Evolutionary conservation across 257 asterid species (phyloP).

Genomic region (Knoxia roxburghii): DNA sequence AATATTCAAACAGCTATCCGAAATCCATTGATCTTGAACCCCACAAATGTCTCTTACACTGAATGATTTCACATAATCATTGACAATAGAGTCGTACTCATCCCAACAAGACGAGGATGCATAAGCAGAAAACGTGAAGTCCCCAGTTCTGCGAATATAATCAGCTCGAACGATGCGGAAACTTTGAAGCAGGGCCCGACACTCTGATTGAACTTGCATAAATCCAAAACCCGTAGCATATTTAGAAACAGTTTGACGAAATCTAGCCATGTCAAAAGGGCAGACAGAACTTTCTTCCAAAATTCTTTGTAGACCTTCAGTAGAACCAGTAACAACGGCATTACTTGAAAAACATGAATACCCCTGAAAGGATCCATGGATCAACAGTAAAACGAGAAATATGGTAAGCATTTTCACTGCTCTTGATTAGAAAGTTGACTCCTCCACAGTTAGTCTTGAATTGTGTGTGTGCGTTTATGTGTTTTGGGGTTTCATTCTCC

Average conservation of each 20-base stretch:
- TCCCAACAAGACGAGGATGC: slow-evolving; percentile 4
- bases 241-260: not conserved
- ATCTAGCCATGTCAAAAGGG: slow-evolving; percentile 1
- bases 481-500: too few species aligned
- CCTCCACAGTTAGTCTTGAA: too few species aligned
- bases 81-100: not conserved
- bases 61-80: not conserved
- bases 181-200: not conserved
- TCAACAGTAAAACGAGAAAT: not conserved
- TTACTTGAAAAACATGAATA: not conserved
- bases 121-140: slow-evolving; percentile 2
- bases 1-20: not conserved
- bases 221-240: not conserved
- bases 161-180: not conserved
- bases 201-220: not conserved
- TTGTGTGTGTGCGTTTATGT: too few species aligned
- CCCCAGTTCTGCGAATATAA: not conserved
- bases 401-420: too few species aligned
- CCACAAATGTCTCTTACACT: slow-evolving; percentile 1
- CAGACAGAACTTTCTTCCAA: slow-evolving; percentile 7
- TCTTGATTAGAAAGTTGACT: too few species aligned
- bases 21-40: slow-evolving; percentile 9
- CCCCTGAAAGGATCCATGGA: slow-evolving; percentile 1
- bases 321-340: too few species aligned
- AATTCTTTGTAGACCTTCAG: too few species aligned